phyloP scores from a whole-genome alignment of 2,329 filamentous ascomycete species.

The Claviceps purpurea region DNA sequence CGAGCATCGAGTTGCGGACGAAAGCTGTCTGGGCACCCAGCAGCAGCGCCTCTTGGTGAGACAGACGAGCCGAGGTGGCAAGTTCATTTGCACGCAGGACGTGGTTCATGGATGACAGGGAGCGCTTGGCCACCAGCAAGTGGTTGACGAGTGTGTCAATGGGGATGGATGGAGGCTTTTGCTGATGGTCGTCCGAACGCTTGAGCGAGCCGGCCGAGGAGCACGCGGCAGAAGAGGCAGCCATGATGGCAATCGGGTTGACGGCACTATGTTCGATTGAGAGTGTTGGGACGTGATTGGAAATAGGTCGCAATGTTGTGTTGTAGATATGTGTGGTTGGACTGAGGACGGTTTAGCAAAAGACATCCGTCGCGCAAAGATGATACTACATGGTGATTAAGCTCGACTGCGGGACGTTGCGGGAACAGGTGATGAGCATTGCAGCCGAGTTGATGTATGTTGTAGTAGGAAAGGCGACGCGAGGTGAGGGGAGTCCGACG shows the following conservation, averaged over 20 bases:
- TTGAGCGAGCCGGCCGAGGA: conserved; percentile 23
- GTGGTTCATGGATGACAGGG: conserved; percentile 68
- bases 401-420: not conserved
- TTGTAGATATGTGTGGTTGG: not conserved
- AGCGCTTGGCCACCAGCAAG: conserved; percentile 76
- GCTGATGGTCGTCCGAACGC: conserved; percentile 14
- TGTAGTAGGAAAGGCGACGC: not conserved
- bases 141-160: conserved; percentile 73
- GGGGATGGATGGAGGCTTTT: conserved; percentile 13
- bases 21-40: conserved; percentile 59
- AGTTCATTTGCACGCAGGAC: conserved; percentile 82
- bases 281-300: not conserved
- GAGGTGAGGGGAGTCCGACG: not conserved
- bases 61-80: conserved; percentile 58
- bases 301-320: not conserved
- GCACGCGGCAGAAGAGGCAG: conserved; percentile 20
- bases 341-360: not conserved
- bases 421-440: not conserved
- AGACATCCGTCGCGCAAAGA: not conserved
- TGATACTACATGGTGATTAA: conserved; percentile 5
- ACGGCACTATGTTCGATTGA: not conserved
- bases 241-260: conserved; percentile 15
- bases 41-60: conserved; percentile 67
- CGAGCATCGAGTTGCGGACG: conserved; percentile 45
- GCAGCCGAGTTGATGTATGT: not conserved